Conservation (phyloP, 148 eudicot genomes). For the Talinum fruticosum region DNA sequence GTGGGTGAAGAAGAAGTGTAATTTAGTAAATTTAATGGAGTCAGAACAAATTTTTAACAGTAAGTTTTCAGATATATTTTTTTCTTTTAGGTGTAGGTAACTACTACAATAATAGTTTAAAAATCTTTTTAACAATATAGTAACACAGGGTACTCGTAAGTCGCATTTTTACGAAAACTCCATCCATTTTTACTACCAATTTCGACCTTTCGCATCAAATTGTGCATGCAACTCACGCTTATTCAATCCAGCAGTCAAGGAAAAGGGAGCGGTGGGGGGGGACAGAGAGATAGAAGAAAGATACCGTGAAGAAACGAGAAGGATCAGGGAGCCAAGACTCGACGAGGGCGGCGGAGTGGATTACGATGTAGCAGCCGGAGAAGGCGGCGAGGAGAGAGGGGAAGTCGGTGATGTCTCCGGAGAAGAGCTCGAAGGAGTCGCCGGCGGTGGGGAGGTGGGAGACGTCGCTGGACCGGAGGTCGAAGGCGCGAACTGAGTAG, state of each 20-base stretch:
- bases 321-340: constrained; percentile 94
- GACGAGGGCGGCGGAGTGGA: constrained; percentile 90
- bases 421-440: constrained; percentile 43
- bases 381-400: constrained; percentile 58
- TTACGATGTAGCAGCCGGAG: constrained; percentile 54
- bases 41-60: too few species aligned
- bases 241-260: too few species aligned
- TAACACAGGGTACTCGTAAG: too few species aligned
- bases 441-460: constrained; percentile 48
- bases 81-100: too few species aligned
- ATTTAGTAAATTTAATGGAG: too few species aligned
- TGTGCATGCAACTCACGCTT: not conserved
- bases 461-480: constrained; percentile 61
- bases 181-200: not conserved
- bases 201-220: not conserved
- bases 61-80: too few species aligned
- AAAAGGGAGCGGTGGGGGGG: too few species aligned
- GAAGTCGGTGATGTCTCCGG: constrained; percentile 75
- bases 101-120: too few species aligned
- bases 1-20: too few species aligned
- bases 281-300: too few species aligned
- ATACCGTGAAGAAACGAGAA: constrained; percentile 42
- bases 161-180: too few species aligned
- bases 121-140: too few species aligned
- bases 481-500: constrained; percentile 76